Percentiles rank a stretch among this genome's conserved stretches.
Conservation (phyloP, 2,329 filamentous ascomycete species). For the Onygena corvina region DNA sequence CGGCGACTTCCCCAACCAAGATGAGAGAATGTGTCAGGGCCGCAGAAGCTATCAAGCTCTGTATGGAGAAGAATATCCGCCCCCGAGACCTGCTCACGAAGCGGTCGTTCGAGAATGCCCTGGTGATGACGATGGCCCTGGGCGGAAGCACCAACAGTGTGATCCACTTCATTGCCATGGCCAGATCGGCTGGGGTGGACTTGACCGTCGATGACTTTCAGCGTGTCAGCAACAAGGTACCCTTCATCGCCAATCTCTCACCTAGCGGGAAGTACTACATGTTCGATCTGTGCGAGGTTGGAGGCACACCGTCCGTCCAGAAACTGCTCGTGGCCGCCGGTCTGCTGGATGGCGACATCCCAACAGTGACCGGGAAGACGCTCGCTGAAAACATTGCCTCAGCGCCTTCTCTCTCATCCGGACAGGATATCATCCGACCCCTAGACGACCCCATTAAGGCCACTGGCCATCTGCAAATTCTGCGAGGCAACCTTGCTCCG, state of each 20-base stretch:
- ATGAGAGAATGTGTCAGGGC: conserved; percentile 74
- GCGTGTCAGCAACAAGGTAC: conserved; percentile 67
- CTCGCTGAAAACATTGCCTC: conserved; percentile 67
- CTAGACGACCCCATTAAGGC: conserved; percentile 73
- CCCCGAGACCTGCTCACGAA: conserved; percentile 71
- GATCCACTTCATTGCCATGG: conserved; percentile 82
- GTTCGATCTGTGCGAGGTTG: conserved; percentile 76
- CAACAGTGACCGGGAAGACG: conserved; percentile 73
- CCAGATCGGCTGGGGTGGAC: conserved; percentile 65
- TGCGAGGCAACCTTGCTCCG: conserved; percentile 77
- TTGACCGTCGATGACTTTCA: conserved; percentile 74
- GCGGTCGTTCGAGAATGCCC: conserved; percentile 71
- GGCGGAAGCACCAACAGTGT: conserved; percentile 83
- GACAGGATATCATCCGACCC: conserved; percentile 71
- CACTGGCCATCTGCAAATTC: conserved; percentile 77
- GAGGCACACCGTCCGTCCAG: conserved; percentile 73
- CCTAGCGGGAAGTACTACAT: conserved; percentile 77
- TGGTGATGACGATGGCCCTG: conserved; percentile 84
- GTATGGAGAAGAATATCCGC: conserved; percentile 71
- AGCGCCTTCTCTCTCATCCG: conserved; percentile 64
- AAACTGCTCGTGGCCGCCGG: conserved; percentile 69
- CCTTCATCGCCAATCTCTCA: conserved; percentile 73
- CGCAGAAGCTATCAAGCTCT: conserved; percentile 63
- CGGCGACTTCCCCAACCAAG: conserved; percentile 69
- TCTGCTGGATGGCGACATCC: conserved; percentile 63